Base-by-base conservation (phyloP, 768 basidiomycete genomes). In the Lactifluus pinguis region DNA sequence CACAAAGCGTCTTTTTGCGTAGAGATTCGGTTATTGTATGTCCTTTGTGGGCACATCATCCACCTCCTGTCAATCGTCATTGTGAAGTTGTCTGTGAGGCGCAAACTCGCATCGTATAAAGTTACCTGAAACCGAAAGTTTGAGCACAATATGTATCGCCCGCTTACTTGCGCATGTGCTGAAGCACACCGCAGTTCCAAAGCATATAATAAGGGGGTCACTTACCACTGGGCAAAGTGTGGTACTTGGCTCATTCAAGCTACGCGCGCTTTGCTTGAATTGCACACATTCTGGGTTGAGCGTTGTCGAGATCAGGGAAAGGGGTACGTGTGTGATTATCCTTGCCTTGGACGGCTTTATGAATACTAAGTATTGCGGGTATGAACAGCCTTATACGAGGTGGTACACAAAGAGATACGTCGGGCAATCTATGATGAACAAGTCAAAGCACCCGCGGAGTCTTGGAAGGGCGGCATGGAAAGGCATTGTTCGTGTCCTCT, bases 1-100 rank as follows among this genome's bases (percentile, higher is more conserved):
- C 65, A 83, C 81, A 17, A 83, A 83, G 73, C 72, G 83, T 55
- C 70, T 83, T 55, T 83, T 77, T 67, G 75, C 80, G 1, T 61
- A 25, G 38, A 38, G 53, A n/a, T 15, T 10, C 21, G 34, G 32
- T 30, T 61, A 45, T n/a, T 39, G n/a, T 10, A 51, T n/a, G 32
- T 21, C 49, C 45, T 47, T 13, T 47, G 13, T 45, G 45, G 9
- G 21, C 13, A 11, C 11, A 4, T n/a, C 45, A 7, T 25, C 45
- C 3, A 47, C 11, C 45, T 10, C 44, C 19, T 42, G 44, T 21
- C 44, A 9, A 21, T 14, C n/a, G 5, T 47, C 29, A 17, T 19
- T 21, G 41, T 54, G 11, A 13, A 45, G 17, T 41, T 5, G 14
- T 41, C 19, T 55, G 19, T 25, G 44, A 7, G 32, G 44, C 11